A percentile compares a stretch with the other conserved stretches of the same genome.
Evolutionary conservation across 2,329 filamentous ascomycete genomes (phyloP).

Genomic region (Xylaria arbuscula): DNA sequence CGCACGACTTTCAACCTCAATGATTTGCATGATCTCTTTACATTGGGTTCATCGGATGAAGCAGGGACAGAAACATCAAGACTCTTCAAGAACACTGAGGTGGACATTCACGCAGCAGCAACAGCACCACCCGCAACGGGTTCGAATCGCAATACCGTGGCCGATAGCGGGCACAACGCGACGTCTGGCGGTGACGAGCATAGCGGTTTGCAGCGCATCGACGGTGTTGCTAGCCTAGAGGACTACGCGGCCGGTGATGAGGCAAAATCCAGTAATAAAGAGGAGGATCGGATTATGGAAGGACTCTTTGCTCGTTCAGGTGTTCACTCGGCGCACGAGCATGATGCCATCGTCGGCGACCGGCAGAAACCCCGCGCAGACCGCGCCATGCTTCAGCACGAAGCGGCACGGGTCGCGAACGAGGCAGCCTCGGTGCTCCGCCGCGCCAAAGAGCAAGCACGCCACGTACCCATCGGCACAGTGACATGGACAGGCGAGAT

Average conservation of each 20-base stretch:
- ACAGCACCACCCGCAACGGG: slow-evolving; percentile 27
- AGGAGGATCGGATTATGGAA: slow-evolving; percentile 84
- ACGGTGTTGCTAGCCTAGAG: slow-evolving; percentile 48
- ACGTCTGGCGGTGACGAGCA: slow-evolving; percentile 44
- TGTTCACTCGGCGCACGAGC: slow-evolving; percentile 91
- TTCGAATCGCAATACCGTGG: slow-evolving; percentile 24
- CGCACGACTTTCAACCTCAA: slow-evolving; percentile 89
- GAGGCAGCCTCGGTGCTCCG: slow-evolving; percentile 81
- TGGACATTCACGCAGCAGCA: slow-evolving; percentile 65
- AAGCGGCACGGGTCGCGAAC: slow-evolving; percentile 82
- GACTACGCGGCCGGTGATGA: slow-evolving; percentile 60
- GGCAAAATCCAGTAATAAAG: slow-evolving; percentile 57
- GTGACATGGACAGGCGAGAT: slow-evolving; percentile 94
- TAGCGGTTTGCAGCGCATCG: slow-evolving; percentile 51
- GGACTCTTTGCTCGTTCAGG: slow-evolving; percentile 88
- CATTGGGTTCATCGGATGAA: slow-evolving; percentile 73
- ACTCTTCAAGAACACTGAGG: slow-evolving; percentile 88
- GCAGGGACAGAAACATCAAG: slow-evolving; percentile 84
- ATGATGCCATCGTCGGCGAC: slow-evolving; percentile 89
- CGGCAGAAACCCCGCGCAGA: slow-evolving; percentile 78
- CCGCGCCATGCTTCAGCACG: slow-evolving; percentile 79
- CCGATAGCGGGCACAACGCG: slow-evolving; percentile 30
- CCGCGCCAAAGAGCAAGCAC: slow-evolving; percentile 77
- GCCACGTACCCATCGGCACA: slow-evolving; percentile 79
- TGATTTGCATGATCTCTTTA: slow-evolving; percentile 93